Percentiles rank a stretch among this genome's conserved stretches.
Conservation (phyloP, 441 rosid species). For the Populus trichocarpa region DNA sequence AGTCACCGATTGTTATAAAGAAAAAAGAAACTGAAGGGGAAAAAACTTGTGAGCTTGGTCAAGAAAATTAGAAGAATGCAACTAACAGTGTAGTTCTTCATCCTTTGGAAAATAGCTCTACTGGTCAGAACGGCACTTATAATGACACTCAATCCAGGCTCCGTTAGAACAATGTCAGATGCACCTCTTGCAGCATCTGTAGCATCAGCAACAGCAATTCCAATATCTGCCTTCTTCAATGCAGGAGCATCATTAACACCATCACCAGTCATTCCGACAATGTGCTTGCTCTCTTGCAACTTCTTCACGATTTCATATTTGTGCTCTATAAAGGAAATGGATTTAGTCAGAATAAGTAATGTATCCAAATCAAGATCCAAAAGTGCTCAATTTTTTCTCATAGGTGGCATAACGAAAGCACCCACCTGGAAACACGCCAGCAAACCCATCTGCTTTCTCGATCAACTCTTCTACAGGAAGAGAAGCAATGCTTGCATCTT, state of each 20-base stretch:
- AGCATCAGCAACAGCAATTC: constrained; percentile 88
- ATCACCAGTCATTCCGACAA: constrained; percentile 93
- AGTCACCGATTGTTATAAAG: neutral
- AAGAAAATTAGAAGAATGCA: constrained; percentile 9
- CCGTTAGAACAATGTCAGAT: constrained; percentile 84
- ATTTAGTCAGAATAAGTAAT: neutral
- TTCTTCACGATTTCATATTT: constrained; percentile 85
- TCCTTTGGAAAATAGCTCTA: constrained; percentile 83
- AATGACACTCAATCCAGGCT: constrained; percentile 90
- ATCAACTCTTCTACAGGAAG: constrained; percentile 89
- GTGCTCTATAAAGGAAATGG: constrained; percentile 47
- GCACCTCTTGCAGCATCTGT: constrained; percentile 93
- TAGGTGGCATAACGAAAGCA: neutral
- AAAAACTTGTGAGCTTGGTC: neutral
- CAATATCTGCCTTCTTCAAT: constrained; percentile 86
- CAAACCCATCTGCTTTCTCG: constrained; percentile 93
- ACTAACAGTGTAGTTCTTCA: constrained; percentile 88
- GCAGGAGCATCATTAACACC: constrained; percentile 97
- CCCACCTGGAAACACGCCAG: constrained; percentile 90
- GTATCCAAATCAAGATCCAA: neutral
- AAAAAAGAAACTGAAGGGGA: neutral
- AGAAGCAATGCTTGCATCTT: constrained; percentile 68
- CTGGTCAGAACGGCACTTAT: constrained; percentile 81
- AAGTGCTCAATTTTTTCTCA: neutral
- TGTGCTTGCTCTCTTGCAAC: constrained; percentile 76